Conservation (phyloP, 306 rosid genomes). For the Mimosa bimucronata region DNA sequence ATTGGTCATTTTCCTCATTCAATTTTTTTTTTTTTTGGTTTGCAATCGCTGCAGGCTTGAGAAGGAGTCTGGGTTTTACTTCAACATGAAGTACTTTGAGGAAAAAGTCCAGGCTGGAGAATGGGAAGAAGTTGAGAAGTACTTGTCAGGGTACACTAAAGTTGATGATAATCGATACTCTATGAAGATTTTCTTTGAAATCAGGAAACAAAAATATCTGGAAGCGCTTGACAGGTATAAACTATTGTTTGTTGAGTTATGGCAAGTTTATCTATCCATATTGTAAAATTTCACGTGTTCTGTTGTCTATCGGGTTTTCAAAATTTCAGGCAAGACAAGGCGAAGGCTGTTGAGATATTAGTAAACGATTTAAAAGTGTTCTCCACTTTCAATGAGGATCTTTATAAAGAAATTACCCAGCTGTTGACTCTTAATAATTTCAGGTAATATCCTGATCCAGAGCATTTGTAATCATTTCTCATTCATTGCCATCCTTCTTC, state of each 20-base stretch:
- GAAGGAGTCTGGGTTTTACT: constrained; percentile 87
- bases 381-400: constrained; percentile 77
- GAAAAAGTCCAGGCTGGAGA: constrained; percentile 88
- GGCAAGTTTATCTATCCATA: constrained; percentile 11
- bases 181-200: constrained; percentile 86
- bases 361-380: constrained; percentile 75
- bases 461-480: neutral
- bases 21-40: constrained; percentile 18
- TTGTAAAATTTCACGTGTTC: constrained; percentile 19
- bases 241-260: constrained; percentile 14
- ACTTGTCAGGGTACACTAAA: constrained; percentile 80
- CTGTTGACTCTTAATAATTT: constrained; percentile 75
- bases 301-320: constrained; percentile 21
- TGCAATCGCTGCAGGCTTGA: constrained; percentile 62
- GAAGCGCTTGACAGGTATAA: constrained; percentile 90
- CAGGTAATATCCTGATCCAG: constrained; percentile 59
- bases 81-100: constrained; percentile 89
- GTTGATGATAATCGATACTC: constrained; percentile 91
- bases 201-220: constrained; percentile 88
- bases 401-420: constrained; percentile 87
- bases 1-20: constrained; percentile 15
- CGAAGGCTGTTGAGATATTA: constrained; percentile 80
- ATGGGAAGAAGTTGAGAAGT: constrained; percentile 95
- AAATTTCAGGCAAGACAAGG: constrained; percentile 66
- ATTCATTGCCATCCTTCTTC: neutral